phyloP scores from a whole-genome alignment of 805 yeast genomes.

The Candida nemodendra region DNA sequence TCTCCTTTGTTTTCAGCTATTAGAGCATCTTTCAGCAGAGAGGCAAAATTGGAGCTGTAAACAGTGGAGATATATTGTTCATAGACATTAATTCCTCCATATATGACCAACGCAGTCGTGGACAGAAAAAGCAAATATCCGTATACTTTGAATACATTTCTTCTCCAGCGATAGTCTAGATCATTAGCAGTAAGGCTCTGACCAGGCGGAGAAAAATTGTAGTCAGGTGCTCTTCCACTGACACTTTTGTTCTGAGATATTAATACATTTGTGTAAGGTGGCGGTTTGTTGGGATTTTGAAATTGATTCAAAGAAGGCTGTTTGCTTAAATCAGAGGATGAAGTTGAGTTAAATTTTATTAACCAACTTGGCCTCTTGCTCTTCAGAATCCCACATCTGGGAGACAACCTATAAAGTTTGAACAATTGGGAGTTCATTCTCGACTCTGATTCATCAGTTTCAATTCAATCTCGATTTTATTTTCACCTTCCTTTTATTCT shows the following conservation, averaged over 20 bases:
- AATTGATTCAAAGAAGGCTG: constrained; percentile 26
- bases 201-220: not conserved
- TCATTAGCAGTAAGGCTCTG: too few species aligned
- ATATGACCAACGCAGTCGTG: constrained; percentile 1
- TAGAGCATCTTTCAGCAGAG: constrained; percentile 11
- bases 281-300: constrained; percentile 21
- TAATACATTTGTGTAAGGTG: constrained; percentile 3
- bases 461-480: too few species aligned
- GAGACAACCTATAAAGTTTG: not conserved
- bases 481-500: too few species aligned
- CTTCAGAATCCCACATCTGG: not conserved
- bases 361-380: not conserved
- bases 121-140: not conserved
- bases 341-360: not conserved
- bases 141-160: not conserved
- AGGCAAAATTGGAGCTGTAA: constrained; percentile 11
- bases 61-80: constrained; percentile 11
- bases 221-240: not conserved
- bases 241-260: not conserved
- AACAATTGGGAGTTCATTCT: not conserved
- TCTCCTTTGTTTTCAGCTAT: constrained; percentile 37
- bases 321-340: constrained; percentile 17
- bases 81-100: not conserved
- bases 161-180: too few species aligned
- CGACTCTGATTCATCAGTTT: too few species aligned